A percentile compares a stretch with the other conserved stretches of the same genome.
Evolutionary conservation across 2,329 filamentous ascomycete genomes (phyloP).

Genomic region (Ophiocordyceps unilateralis): DNA sequence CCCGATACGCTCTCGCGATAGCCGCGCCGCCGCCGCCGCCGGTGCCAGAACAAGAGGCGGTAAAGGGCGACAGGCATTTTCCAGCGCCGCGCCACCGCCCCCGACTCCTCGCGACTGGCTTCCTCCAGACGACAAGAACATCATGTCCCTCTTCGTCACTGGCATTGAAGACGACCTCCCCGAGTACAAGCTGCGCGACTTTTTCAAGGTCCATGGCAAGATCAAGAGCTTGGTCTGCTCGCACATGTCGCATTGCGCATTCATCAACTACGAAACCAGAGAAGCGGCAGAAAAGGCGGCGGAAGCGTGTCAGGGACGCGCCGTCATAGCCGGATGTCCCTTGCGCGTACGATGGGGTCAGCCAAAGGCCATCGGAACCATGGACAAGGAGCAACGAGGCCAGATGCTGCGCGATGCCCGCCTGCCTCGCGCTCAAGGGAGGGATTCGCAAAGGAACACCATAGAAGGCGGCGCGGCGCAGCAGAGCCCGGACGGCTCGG

Average conservation of each 20-base stretch:
- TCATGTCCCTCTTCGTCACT: conserved; percentile 88
- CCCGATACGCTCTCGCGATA: conserved; percentile 62
- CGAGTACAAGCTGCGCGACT: conserved; percentile 77
- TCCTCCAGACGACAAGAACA: conserved; percentile 66
- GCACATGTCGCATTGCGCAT: conserved; percentile 93
- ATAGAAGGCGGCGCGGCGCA: conserved; percentile 16
- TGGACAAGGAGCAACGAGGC: conserved; percentile 72
- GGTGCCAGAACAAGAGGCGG: conserved; percentile 29
- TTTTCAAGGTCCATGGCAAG: conserved; percentile 78
- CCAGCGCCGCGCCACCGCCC: conserved; percentile 55
- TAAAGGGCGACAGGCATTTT: conserved; percentile 39
- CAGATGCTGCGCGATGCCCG: conserved; percentile 62
- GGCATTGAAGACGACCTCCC: conserved; percentile 93
- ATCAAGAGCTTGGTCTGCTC: conserved; percentile 89
- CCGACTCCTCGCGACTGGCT: conserved; percentile 72
- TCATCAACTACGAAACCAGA: conserved; percentile 81
- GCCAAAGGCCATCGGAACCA: conserved; percentile 77
- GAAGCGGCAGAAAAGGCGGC: conserved; percentile 76
- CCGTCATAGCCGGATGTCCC: conserved; percentile 80
- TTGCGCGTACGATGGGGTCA: conserved; percentile 82
- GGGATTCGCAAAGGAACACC: conserved; percentile 8
- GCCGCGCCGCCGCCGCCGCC: conserved; percentile 29
- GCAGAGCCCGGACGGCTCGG: conserved; percentile 16
- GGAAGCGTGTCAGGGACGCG: conserved; percentile 67
- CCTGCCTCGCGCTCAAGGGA: conserved; percentile 15